These are phyloP conservation scores for Lasiodiplodia hormozganensis DNA, from an alignment of 2,329 filamentous ascomycete genomes.

Conservation along the genomic window DNA sequence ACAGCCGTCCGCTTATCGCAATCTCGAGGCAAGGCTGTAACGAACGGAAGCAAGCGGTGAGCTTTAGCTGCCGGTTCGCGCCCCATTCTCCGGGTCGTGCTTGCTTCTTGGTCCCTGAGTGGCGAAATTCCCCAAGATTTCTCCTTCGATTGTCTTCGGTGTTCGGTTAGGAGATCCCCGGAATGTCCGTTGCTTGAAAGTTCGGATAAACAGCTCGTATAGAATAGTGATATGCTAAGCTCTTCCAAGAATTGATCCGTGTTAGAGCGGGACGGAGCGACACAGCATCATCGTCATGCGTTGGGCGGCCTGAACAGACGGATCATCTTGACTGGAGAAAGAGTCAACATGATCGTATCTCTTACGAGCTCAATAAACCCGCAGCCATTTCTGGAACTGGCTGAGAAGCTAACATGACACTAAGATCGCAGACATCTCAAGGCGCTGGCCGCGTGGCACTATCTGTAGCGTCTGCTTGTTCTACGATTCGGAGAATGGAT, in stretches of 20 bases:
- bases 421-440: background rate
- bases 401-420: background rate
- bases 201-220: background rate
- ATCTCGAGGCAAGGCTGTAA: background rate
- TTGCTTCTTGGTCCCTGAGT: background rate
- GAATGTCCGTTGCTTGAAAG: background rate
- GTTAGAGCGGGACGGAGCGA: conserved; percentile 1
- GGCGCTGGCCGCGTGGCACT: background rate
- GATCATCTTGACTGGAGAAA: background rate
- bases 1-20: background rate
- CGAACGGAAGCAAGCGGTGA: background rate
- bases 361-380: background rate
- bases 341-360: no score
- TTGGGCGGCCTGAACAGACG: background rate
- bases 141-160: background rate
- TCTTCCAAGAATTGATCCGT: background rate
- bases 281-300: background rate
- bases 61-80: background rate
- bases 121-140: background rate
- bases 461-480: background rate
- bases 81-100: background rate
- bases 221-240: background rate
- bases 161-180: background rate
- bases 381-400: background rate
- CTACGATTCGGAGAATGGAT: background rate